Evolutionary conservation across 495 filamentous ascomycete genomes (phyloP).

Genomic region (Lasiosphaeria miniovina): DNA sequence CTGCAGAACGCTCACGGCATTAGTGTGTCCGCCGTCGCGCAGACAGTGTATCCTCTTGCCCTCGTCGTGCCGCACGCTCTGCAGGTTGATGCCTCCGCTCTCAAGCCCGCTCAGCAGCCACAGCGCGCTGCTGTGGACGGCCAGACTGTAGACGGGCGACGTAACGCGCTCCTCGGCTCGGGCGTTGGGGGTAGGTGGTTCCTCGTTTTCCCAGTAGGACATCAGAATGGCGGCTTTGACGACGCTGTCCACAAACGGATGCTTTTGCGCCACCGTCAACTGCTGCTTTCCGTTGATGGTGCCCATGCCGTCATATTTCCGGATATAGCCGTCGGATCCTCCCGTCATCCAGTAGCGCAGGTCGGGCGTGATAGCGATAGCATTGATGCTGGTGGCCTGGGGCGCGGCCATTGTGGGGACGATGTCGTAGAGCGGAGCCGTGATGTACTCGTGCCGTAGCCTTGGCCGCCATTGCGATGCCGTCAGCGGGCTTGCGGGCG

Average conservation of each 20-base stretch:
- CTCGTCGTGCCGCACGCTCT: conserved; percentile 92
- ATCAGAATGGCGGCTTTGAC: conserved; percentile 88
- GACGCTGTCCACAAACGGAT: conserved; percentile 97
- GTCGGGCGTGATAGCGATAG: conserved; percentile 86
- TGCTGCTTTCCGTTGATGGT: conserved; percentile 93
- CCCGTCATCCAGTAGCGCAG: conserved; percentile 95
- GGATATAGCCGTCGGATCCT: conserved; percentile 88
- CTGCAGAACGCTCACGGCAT: conserved; percentile 84
- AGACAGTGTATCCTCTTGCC: conserved; percentile 81
- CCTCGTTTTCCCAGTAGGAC: conserved; percentile 94
- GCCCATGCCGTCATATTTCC: conserved; percentile 92
- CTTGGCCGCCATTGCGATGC: conserved; percentile 54
- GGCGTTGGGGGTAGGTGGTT: conserved; percentile 42
- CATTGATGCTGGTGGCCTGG: conserved; percentile 93
- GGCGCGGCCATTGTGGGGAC: conserved; percentile 95
- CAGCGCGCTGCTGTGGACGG: conserved; percentile 81
- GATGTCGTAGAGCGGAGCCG: conserved; percentile 89
- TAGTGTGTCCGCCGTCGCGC: conserved; percentile 67
- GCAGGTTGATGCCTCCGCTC: conserved; percentile 87
- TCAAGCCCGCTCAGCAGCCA: conserved; percentile 91
- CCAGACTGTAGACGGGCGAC: conserved; percentile 91
- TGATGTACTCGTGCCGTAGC: conserved; percentile 75
- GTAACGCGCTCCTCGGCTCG: conserved; percentile 54
- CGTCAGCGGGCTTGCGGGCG: conserved; percentile 42
- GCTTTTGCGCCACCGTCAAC: conserved; percentile 90